Base-by-base conservation (phyloP, 2,329 filamentous ascomycete genomes). In the Ceratocystis ficicola region DNA sequence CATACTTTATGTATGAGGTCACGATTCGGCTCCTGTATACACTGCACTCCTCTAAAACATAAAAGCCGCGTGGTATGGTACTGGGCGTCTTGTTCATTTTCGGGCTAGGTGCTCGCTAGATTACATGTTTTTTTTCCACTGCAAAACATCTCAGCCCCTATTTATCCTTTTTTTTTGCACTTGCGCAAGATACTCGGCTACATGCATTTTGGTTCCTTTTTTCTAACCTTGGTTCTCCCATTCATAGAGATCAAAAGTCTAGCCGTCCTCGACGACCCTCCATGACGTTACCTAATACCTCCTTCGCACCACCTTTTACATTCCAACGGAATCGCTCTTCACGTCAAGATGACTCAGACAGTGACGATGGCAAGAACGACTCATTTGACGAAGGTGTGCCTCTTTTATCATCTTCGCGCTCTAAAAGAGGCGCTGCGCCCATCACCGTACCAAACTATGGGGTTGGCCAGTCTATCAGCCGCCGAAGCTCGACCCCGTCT, bases 261-360 rank as follows among this genome's bases (percentile, higher is more conserved):
- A 81, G 89, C 76, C 83, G 87, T 63, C 79, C 86, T 55, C 81
- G 89, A 69, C 81, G 88, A 70, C 74, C 82, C 46, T 84, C 83
- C 41, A 77, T 79, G 68, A 75, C 71, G 25, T 64, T 70, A 66
- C 67, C 70, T 12, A 50, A 60, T n/a, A 50, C 66, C 17, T 64
- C 65, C 20, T 68, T 66, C 46, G 67, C 65, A 36, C 65, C 67
- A 69, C 73, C 63, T 64, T 72, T 66, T 69, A 75, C 70, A 70
- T 76, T 69, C 68, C 73, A 62, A 72, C 71, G 65, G 70, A 65
- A 20, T 22, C 60, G 66, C 5, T 25, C 64, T 10, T 48, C 52
- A 2, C 66, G 66, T 20, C 46, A 61, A 32, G 66, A 68, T 28
- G 64, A 44, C 22, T 69, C 74, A n/a, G 74, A 74, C 64, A 77